Base-by-base conservation (phyloP, 495 filamentous ascomycete species). In the Aspergillus asperescens region DNA sequence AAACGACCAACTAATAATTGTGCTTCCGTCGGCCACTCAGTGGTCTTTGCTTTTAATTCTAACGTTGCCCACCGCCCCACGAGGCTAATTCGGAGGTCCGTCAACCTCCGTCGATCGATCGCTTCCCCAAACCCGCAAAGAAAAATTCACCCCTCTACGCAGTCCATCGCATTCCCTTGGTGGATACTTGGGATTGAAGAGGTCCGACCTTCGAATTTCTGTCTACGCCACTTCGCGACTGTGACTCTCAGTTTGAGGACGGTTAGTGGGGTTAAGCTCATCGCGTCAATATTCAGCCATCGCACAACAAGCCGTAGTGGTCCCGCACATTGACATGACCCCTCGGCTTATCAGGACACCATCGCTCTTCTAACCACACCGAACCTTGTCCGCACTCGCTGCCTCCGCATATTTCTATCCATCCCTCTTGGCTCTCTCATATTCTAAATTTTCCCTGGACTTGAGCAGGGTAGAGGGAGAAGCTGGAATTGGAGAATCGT, bases 281-380 rank as follows among this genome's bases (percentile, higher is more conserved):
- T 64, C 54, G 51, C 56, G 52, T 60, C 57, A 52, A 62, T 57
- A 10, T 39, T 42, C 28, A 49, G 50, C 58, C 63, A 64, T 64
- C 70, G 68, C 68, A 71, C 70, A 73, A 73, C 61, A 69, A 67
- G n/a, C 54, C 63, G 60, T 60, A 54, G 1, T 13, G 50, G 61
- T 67, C 62, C 65, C 64, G 63, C 68, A 70, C 55, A 61, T 53
- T 71, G 59, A 56, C 58, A 71, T 73, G 65, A 62, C 56, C 59
- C 44, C 60, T 58, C 58, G 52, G 51, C 53, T 63, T 67, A 56
- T 57, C 54, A 45, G 52, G 46, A 51, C 39, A 45, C 32, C 24
- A 38, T 54, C 50, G 15, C 58, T 57, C 57, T 52, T 54, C 53
- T 59, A 39, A 55, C 48, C 47, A n/a, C 23, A 19, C 39, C 42